These are phyloP conservation scores for Corymbia citriodora DNA, from an alignment of 441 rosid species.

Conservation along the genomic window DNA sequence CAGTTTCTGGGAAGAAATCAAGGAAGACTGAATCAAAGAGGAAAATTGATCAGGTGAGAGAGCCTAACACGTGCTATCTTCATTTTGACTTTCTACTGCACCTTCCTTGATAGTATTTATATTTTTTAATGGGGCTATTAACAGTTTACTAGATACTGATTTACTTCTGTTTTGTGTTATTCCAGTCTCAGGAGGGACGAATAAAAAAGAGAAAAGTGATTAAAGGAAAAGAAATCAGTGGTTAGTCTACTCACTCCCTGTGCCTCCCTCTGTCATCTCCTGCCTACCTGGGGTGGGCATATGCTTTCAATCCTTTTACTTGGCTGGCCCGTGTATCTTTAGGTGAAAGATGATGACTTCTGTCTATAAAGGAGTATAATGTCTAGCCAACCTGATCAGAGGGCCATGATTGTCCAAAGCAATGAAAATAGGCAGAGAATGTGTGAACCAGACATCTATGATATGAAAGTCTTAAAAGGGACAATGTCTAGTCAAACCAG, in stretches of 20 bases:
- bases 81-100: neutral
- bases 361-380: neutral
- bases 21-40: slow-evolving; percentile 17
- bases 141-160: neutral
- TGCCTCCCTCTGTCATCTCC: neutral
- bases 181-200: slow-evolving; percentile 27
- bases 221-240: slow-evolving; percentile 13
- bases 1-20: slow-evolving; percentile 32
- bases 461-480: neutral
- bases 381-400: neutral
- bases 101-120: neutral
- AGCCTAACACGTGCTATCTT: neutral
- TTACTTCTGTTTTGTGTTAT: slow-evolving; percentile 1
- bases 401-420: neutral
- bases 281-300: neutral
- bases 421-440: neutral
- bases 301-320: neutral
- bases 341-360: neutral
- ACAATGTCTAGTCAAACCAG: neutral
- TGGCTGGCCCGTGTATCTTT: neutral
- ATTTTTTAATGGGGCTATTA: neutral
- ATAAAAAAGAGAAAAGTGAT: slow-evolving; percentile 29
- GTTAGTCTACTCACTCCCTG: slow-evolving; percentile 14
- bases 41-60: slow-evolving; percentile 31
- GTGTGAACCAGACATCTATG: neutral